A percentile compares a stretch with the other conserved stretches of the same genome.
phyloP scores from a whole-genome alignment of 2,329 filamentous ascomycete genomes.

The Verruconis gallopava region DNA sequence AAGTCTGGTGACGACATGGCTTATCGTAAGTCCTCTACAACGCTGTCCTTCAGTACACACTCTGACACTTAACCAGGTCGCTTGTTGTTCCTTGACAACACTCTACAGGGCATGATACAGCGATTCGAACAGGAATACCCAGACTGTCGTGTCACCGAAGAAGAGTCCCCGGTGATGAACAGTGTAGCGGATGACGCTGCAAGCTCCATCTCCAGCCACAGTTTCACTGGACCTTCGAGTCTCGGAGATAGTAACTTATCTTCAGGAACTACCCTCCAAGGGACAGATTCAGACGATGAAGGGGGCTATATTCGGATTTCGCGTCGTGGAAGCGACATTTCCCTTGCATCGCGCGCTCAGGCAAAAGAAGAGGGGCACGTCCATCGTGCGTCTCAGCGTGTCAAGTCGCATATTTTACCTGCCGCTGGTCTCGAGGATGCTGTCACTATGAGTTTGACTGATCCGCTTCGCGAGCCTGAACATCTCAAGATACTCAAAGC shows the following conservation, averaged over 20 bases:
- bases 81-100: slow-evolving; percentile 76
- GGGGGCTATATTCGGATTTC: slow-evolving; percentile 19
- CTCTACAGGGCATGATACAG: slow-evolving; percentile 80
- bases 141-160: slow-evolving; percentile 52
- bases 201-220: background rate
- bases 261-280: slow-evolving; percentile 12
- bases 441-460: slow-evolving; percentile 16
- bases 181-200: slow-evolving; percentile 1
- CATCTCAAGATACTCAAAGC: slow-evolving; percentile 44
- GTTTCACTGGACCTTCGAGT: background rate
- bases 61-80: slow-evolving; percentile 40
- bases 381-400: slow-evolving; percentile 53
- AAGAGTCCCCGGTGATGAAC: slow-evolving; percentile 8
- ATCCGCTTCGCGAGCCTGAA: slow-evolving; percentile 18
- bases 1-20: slow-evolving; percentile 58
- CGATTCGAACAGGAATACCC: slow-evolving; percentile 95
- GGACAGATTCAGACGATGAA: slow-evolving; percentile 17
- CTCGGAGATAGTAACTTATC: background rate
- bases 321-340: slow-evolving; percentile 53
- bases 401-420: slow-evolving; percentile 49
- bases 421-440: slow-evolving; percentile 19
- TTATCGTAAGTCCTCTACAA: slow-evolving; percentile 50
- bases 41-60: background rate
- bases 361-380: slow-evolving; percentile 57
- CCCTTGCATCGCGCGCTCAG: slow-evolving; percentile 50